Evolutionary conservation across 371 early-diverging fungal genomes (phyloP).

Genomic region (Apophysomyces elegans): DNA sequence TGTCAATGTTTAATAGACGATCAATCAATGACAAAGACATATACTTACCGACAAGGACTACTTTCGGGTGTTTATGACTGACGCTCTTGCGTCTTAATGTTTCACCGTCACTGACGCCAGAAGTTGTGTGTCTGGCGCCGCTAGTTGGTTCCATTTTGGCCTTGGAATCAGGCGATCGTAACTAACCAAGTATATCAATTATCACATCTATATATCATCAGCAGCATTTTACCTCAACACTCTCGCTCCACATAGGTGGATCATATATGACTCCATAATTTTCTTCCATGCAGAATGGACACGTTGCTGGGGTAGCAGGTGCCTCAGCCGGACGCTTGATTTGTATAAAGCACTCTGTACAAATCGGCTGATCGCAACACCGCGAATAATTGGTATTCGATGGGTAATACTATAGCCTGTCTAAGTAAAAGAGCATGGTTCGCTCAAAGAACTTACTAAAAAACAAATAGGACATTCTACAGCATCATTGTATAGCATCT

Average conservation of each 20-base stretch:
- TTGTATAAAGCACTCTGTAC: constrained; percentile 94
- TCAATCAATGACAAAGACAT: constrained; percentile 9
- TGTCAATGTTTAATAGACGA: neutral
- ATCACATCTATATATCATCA: neutral
- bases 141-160: constrained; percentile 22
- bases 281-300: constrained; percentile 89
- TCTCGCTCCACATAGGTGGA: constrained; percentile 53
- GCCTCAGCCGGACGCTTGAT: constrained; percentile 76
- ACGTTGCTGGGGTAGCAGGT: constrained; percentile 66
- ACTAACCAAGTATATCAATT: neutral
- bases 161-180: neutral
- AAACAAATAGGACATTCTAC: constrained; percentile 96
- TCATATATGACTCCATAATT: constrained; percentile 85
- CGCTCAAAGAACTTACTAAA: constrained; percentile 56
- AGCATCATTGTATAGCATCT: constrained; percentile 50
- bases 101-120: constrained; percentile 34
- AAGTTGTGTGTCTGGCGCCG: constrained; percentile 48
- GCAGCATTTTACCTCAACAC: neutral
- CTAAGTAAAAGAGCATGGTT: neutral
- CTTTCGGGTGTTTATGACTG: constrained; percentile 62
- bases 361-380: constrained; percentile 94
- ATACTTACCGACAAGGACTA: constrained; percentile 74
- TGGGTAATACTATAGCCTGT: constrained; percentile 76
- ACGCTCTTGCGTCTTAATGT: constrained; percentile 60
- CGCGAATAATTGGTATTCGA: constrained; percentile 87